Evolutionary conservation across 768 basidiomycete genomes (phyloP), one percentile per base, ranked within the genome.

Genomic region (Trametes cingulata): DNA sequence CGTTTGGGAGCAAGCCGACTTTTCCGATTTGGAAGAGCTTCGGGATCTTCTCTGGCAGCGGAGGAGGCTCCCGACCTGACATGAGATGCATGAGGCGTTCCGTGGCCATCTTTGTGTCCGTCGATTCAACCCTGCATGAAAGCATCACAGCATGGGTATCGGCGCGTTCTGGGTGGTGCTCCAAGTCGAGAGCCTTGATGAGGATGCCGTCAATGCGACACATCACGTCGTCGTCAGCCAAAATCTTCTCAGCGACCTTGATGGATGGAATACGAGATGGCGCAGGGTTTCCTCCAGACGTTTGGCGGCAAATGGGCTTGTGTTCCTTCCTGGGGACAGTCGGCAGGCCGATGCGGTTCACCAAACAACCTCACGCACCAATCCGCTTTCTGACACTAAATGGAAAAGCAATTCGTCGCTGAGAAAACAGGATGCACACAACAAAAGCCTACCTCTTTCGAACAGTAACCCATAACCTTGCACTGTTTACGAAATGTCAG

Each of bases 1-100:
- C 46, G n/a, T 50, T 52, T 15, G 25, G 39, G 33, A 63, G 35
- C 40, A 41, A 14, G 1, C 40, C 56, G 14, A 27, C 46, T 25
- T 58, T 63, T 52, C 33, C 45, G 27, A 63, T 58, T 41, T 58
- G 56, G 62, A 64, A 60, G 19, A 63, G 57, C 47, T 63, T 63
- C 6, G 52, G 47, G 33, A 63, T 25, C 40, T 47, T 59, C 22
- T 55, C 52, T 6, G 57, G 57, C 39, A 55, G 39, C 12, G 52
- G 41, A 12, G 62, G 57, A 12, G 52, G 57, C 55, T 57, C 58
- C 6, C 49, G 22, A 8, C 58, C 58, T 9, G 48, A 33, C 10
- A 60, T 45, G 25, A 52, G 19, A 19, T 53, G 29, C 55, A 33
- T 40, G 40, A 63, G 8, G 22, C 29, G 51, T 3, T 54, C 27